A percentile compares a stretch with the other conserved stretches of the same genome.
Evolutionary conservation across 2,329 filamentous ascomycete genomes (phyloP).

Genomic region (Colletotrichum lindemuthianum): DNA sequence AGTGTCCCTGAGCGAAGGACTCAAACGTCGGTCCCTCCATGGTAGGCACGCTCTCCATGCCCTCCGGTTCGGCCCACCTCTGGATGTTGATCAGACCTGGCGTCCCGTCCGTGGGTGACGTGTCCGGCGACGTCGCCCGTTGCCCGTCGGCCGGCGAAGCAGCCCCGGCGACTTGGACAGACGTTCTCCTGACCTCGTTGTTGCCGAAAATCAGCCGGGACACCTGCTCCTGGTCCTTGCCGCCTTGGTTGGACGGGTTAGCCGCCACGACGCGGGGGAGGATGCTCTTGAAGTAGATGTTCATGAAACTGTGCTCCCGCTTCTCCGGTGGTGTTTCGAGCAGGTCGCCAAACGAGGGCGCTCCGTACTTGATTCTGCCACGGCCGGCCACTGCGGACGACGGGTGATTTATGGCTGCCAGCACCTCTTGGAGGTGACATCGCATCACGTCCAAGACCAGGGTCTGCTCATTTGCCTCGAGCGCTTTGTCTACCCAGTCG

Average conservation of each 20-base stretch:
- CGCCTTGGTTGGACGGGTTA: background rate
- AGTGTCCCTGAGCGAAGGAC: background rate
- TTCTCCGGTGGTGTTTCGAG: constrained; percentile 1
- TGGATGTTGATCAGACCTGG: background rate
- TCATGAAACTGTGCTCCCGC: constrained; percentile 27
- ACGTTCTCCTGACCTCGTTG: background rate
- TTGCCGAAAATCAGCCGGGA: constrained; percentile 6
- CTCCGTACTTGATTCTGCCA: background rate
- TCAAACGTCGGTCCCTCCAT: too few species aligned
- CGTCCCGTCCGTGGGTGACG: background rate
- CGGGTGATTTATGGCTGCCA: constrained; percentile 55
- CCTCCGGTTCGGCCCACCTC: too few species aligned
- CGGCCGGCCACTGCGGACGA: background rate
- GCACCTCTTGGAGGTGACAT: constrained; percentile 59
- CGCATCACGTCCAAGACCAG: constrained; percentile 58
- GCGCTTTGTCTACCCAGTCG: constrained; percentile 33
- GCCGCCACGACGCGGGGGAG: background rate
- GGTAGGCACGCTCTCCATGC: too few species aligned
- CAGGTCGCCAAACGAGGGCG: background rate
- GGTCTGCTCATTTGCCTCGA: constrained; percentile 40
- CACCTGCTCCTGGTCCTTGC: constrained; percentile 18
- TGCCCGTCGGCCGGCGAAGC: too few species aligned
- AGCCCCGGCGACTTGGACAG: too few species aligned
- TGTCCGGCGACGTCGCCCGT: too few species aligned
- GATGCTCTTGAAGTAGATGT: constrained; percentile 19